phyloP scores from a whole-genome alignment of 805 yeast genomes.

The Saccharomycopsis amapae region DNA sequence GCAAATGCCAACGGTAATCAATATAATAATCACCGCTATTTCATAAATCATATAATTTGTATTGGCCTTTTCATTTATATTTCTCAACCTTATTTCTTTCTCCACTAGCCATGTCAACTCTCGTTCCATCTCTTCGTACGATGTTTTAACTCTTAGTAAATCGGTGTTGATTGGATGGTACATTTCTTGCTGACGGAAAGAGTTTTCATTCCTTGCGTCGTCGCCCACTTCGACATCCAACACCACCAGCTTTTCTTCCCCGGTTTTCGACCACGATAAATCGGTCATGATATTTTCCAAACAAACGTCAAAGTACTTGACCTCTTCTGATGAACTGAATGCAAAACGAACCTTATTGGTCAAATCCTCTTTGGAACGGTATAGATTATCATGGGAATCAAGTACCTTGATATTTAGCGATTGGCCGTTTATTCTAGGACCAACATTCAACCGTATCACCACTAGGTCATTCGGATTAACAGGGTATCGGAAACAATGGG shows the following conservation, averaged over 20 bases:
- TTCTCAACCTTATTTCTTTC: constrained; percentile 21
- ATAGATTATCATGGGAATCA: constrained; percentile 10
- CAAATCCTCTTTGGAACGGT: constrained; percentile 12
- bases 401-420: constrained; percentile 9
- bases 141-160: constrained; percentile 4
- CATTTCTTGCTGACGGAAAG: constrained; percentile 11
- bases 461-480: constrained; percentile 10
- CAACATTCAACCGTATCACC: constrained; percentile 14
- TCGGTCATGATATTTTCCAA: constrained; percentile 28
- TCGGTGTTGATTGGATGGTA: constrained; percentile 14
- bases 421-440: constrained; percentile 10
- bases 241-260: constrained; percentile 23
- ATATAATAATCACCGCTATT: constrained; percentile 15
- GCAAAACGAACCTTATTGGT: constrained; percentile 9
- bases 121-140: neutral
- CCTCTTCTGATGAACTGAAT: constrained; percentile 13
- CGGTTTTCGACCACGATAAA: constrained; percentile 31
- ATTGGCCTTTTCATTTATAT: constrained; percentile 23
- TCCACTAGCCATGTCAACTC: constrained; percentile 16
- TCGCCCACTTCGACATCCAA: constrained; percentile 21
- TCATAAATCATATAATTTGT: constrained; percentile 15
- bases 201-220: constrained; percentile 11
- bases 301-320: constrained; percentile 25
- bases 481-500: constrained; percentile 10
- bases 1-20: constrained; percentile 16